These are phyloP conservation scores for Phytophthora palmivora DNA, from an alignment of 352 stramenopile species.

Conservation along the genomic window DNA sequence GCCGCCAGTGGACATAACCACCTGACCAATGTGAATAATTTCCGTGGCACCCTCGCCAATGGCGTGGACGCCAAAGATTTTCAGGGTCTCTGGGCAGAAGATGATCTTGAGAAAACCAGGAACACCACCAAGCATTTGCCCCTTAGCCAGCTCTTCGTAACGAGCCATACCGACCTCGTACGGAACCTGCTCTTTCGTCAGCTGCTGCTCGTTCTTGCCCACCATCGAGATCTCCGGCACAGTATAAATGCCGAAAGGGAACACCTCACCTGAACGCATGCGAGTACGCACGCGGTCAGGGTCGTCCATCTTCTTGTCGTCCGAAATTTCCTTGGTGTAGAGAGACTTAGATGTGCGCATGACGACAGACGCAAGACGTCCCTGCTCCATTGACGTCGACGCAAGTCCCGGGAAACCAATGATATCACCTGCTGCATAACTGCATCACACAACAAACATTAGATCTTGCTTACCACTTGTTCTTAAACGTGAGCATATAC, in stretches of 20 bases:
- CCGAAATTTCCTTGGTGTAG: constrained; percentile 57
- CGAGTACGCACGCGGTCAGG: constrained; percentile 74
- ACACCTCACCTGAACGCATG: constrained; percentile 88
- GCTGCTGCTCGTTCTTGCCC: constrained; percentile 89
- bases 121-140: constrained; percentile 85
- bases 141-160: constrained; percentile 87
- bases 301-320: constrained; percentile 64
- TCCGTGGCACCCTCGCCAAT: constrained; percentile 90
- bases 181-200: constrained; percentile 75
- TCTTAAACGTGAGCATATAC: constrained; percentile 23
- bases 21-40: constrained; percentile 91
- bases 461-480: too few relatives aligned
- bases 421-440: constrained; percentile 91
- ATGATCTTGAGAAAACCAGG: constrained; percentile 88
- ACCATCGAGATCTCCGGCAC: constrained; percentile 91
- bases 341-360: constrained; percentile 81
- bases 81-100: constrained; percentile 79
- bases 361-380: constrained; percentile 84
- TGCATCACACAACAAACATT: constrained; percentile 31
- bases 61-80: constrained; percentile 82
- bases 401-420: constrained; percentile 91
- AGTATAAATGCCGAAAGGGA: constrained; percentile 90
- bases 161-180: constrained; percentile 84
- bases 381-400: constrained; percentile 93
- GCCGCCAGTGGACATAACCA: constrained; percentile 85